phyloP scores from a whole-genome alignment of 257 asterid species.

The Lantana camara region DNA sequence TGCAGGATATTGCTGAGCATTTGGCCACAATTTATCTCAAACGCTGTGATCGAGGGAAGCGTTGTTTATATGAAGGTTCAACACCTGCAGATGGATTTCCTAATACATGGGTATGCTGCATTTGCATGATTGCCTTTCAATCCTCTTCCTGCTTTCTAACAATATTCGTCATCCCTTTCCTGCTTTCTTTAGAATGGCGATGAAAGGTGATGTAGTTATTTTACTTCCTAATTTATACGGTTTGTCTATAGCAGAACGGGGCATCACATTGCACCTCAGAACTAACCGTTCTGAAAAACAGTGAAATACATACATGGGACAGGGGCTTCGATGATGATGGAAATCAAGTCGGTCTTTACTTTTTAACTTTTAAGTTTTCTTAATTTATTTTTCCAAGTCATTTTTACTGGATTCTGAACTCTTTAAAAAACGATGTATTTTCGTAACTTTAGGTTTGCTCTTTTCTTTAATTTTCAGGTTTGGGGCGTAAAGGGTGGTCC shows the following conservation, averaged over 20 bases:
- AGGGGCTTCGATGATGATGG: constrained; percentile 85
- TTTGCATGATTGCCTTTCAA: neutral
- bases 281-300: constrained; percentile 75
- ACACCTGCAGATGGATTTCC: constrained; percentile 89
- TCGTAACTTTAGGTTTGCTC: neutral
- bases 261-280: constrained; percentile 62
- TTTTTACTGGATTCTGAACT: too few relatives aligned
- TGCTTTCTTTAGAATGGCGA: constrained; percentile 1
- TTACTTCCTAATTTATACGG: constrained; percentile 5
- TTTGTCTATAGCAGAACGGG: constrained; percentile 46
- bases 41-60: constrained; percentile 90
- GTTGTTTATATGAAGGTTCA: constrained; percentile 93
- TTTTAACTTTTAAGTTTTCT: too few relatives aligned
- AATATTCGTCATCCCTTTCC: constrained; percentile 8
- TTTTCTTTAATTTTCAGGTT: constrained; percentile 50
- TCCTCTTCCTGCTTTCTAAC: constrained; percentile 14
- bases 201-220: constrained; percentile 3
- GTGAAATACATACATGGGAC: constrained; percentile 90
- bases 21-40: constrained; percentile 81
- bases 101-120: constrained; percentile 53
- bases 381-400: too few relatives aligned
- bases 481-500: constrained; percentile 97
- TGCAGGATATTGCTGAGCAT: constrained; percentile 98
- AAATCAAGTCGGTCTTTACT: constrained; percentile 61
- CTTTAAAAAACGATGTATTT: neutral